These are phyloP conservation scores for Oryza glumipatula DNA, from an alignment of 176 grass and related monocot genomes.

Conservation along the genomic window DNA sequence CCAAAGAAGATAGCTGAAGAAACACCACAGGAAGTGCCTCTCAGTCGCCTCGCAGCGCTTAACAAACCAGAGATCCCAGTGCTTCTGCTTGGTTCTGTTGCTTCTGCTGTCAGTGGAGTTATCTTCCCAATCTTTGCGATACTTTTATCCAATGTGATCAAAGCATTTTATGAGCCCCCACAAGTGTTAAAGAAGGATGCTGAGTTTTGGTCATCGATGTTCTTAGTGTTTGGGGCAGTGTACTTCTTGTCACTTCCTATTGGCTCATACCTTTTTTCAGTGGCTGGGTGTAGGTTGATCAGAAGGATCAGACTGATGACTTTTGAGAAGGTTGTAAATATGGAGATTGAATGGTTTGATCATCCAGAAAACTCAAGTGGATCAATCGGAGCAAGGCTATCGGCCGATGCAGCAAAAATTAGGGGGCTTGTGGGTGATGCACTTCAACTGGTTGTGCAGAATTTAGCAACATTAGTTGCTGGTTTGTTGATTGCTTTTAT, in stretches of 20 bases:
- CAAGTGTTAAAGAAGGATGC: slow-evolving; percentile 59
- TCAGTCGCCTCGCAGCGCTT: slow-evolving; percentile 62
- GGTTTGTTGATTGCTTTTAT: slow-evolving; percentile 70
- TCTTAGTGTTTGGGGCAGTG: slow-evolving; percentile 64
- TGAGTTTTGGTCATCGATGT: slow-evolving; percentile 84
- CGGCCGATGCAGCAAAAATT: slow-evolving; percentile 67
- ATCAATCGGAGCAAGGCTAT: slow-evolving; percentile 74
- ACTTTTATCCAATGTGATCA: slow-evolving; percentile 72
- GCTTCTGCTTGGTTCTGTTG: slow-evolving; percentile 72
- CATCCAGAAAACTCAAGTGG: slow-evolving; percentile 71
- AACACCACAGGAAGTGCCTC: slow-evolving; percentile 51
- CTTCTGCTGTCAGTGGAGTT: slow-evolving; percentile 61
- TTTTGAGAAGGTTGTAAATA: slow-evolving; percentile 72
- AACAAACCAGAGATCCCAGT: slow-evolving; percentile 78
- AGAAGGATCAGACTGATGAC: slow-evolving; percentile 77
- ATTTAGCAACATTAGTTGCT: slow-evolving; percentile 63
- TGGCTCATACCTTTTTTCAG: slow-evolving; percentile 65
- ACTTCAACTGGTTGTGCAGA: slow-evolving; percentile 72
- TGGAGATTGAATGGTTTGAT: slow-evolving; percentile 88
- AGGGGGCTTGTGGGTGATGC: slow-evolving; percentile 74
- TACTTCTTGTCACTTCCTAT: slow-evolving; percentile 66
- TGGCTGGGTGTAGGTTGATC: slow-evolving; percentile 77
- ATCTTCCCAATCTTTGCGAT: slow-evolving; percentile 77
- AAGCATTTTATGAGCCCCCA: slow-evolving; percentile 66
- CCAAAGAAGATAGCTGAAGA: slow-evolving; percentile 38